Conservation (phyloP, 2,329 filamentous ascomycete species). For the Mycosphaerella arachidis region DNA sequence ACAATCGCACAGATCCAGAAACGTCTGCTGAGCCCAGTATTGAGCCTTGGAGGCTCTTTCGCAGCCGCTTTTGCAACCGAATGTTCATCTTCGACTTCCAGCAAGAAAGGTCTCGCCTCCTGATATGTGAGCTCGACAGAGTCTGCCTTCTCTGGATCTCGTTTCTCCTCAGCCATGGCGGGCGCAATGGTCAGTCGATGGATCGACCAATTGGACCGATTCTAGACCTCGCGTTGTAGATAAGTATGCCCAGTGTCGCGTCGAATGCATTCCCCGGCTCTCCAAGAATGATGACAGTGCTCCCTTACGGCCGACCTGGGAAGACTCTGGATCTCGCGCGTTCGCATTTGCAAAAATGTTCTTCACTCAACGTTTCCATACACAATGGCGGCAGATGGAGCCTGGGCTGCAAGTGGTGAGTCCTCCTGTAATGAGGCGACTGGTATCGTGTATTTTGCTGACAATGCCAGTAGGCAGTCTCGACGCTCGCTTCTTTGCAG, state of each 20-base stretch:
- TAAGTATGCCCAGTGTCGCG: conserved; percentile 2
- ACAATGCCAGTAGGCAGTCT: conserved; percentile 27
- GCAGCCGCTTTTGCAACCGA: neutral
- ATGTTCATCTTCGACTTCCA: conserved; percentile 13
- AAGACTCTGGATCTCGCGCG: neutral
- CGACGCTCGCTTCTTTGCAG: conserved; percentile 42
- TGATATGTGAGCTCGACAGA: conserved; percentile 13
- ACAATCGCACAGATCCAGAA: conserved; percentile 22
- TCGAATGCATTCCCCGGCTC: neutral
- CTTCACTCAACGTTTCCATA: neutral
- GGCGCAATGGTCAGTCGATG: neutral
- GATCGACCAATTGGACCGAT: neutral
- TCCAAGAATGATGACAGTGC: conserved; percentile 1
- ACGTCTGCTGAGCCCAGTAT: conserved; percentile 8
- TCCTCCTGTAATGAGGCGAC: neutral
- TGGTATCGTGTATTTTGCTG: neutral
- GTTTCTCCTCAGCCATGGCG: neutral
- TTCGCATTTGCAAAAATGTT: neutral
- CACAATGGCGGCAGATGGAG: conserved; percentile 15
- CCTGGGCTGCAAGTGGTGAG: conserved; percentile 19
- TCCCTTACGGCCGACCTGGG: neutral
- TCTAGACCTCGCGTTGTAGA: neutral
- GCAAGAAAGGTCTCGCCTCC: conserved; percentile 17
- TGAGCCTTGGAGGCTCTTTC: neutral
- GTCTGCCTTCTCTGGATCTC: conserved; percentile 10